phyloP scores from a whole-genome alignment of 495 filamentous ascomycete genomes.

The Penicillium antarcticum region DNA sequence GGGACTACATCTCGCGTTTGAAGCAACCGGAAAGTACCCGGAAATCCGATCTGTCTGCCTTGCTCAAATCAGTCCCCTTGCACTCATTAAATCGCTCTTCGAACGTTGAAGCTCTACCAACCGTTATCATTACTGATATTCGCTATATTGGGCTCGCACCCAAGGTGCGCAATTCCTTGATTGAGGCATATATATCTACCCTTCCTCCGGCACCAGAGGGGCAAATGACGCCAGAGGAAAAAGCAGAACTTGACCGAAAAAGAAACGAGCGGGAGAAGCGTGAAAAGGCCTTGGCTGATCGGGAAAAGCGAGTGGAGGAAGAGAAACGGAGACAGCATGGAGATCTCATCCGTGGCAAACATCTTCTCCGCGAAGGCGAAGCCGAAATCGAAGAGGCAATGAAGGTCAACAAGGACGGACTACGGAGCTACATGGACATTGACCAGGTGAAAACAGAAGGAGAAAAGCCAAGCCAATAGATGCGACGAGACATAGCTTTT shows the following conservation, averaged over 20 bases:
- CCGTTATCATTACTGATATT: slow-evolving; percentile 67
- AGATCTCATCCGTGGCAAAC: slow-evolving; percentile 63
- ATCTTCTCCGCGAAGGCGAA: slow-evolving; percentile 70
- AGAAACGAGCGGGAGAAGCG: slow-evolving; percentile 62
- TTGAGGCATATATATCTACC: slow-evolving; percentile 72
- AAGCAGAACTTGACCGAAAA: slow-evolving; percentile 58
- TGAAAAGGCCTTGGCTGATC: slow-evolving; percentile 71
- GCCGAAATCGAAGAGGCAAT: slow-evolving; percentile 76
- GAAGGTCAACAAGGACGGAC: slow-evolving; percentile 67
- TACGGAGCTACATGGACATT: slow-evolving; percentile 59
- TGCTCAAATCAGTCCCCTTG: slow-evolving; percentile 68
- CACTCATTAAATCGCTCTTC: slow-evolving; percentile 64
- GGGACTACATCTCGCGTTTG: slow-evolving; percentile 77
- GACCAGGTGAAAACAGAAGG: slow-evolving; percentile 17
- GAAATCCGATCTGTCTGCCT: slow-evolving; percentile 74
- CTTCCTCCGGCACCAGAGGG: slow-evolving; percentile 62
- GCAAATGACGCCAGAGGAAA: slow-evolving; percentile 51
- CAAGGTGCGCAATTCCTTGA: slow-evolving; percentile 64
- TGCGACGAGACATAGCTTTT: background rate
- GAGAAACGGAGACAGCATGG: slow-evolving; percentile 67
- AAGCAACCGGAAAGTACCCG: slow-evolving; percentile 71
- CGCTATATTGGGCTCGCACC: slow-evolving; percentile 78
- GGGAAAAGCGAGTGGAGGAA: slow-evolving; percentile 69
- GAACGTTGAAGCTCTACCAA: slow-evolving; percentile 60
- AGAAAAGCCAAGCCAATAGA: slow-evolving; percentile 5